phyloP scores from a whole-genome alignment of 1,139 yeast genomes.

The Suhomyces kunorum region DNA sequence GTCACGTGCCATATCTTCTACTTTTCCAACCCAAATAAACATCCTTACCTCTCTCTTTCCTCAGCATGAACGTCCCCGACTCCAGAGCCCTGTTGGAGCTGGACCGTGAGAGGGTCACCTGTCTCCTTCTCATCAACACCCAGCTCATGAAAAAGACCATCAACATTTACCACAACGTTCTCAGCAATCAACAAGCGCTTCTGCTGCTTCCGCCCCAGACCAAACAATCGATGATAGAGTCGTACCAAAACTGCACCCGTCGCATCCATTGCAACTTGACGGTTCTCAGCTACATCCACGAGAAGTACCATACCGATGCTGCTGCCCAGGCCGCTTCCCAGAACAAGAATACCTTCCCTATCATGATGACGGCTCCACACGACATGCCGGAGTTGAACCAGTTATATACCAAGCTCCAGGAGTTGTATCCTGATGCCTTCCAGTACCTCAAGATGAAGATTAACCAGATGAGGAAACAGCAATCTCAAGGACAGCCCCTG shows the following conservation, averaged over 20 bases:
- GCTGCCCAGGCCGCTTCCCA: constrained; percentile 27
- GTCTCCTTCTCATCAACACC: constrained; percentile 53
- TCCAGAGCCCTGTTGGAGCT: constrained; percentile 19
- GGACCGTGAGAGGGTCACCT: constrained; percentile 51
- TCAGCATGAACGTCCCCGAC: constrained; percentile 9
- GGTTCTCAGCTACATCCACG: constrained; percentile 54
- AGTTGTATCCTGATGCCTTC: constrained; percentile 56
- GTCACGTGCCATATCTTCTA: constrained; percentile 5
- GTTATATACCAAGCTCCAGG: constrained; percentile 50
- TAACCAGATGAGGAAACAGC: constrained; percentile 41
- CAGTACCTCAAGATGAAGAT: constrained; percentile 50
- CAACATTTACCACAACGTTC: constrained; percentile 36
- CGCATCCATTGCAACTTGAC: constrained; percentile 57
- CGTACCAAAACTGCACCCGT: constrained; percentile 50
- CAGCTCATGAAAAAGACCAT: constrained; percentile 53
- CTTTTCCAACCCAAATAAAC: constrained; percentile 2
- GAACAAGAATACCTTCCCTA: constrained; percentile 48
- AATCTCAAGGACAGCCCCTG: constrained; percentile 14
- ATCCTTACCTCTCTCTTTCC: too few species aligned
- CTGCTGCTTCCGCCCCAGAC: constrained; percentile 40
- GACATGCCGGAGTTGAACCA: constrained; percentile 56
- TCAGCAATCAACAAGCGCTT: constrained; percentile 38
- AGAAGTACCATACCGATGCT: constrained; percentile 46
- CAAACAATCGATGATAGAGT: constrained; percentile 42
- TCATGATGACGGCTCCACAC: constrained; percentile 54